These are phyloP conservation scores for Aspergillus fructus DNA, from an alignment of 2,329 filamentous ascomycete species.

Conservation along the genomic window DNA sequence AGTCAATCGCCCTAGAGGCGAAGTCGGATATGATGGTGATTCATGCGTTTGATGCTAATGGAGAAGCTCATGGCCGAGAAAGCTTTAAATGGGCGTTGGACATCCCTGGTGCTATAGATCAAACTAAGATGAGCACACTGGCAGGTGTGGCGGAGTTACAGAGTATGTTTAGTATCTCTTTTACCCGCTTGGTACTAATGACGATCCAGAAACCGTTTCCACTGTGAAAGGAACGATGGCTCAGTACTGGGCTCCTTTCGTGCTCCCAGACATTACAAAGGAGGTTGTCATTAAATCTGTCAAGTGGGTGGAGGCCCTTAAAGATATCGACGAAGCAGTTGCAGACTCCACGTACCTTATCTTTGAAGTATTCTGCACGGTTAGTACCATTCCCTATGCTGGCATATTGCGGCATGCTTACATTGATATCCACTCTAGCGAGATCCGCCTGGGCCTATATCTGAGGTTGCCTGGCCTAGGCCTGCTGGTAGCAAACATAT, in stretches of 20 bases:
- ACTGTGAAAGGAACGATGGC: conserved; percentile 13
- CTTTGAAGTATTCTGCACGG: conserved; percentile 9
- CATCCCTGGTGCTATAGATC: conserved; percentile 12
- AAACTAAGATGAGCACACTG: conserved; percentile 7
- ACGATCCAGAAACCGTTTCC: conserved; percentile 2
- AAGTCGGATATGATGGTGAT: conserved; percentile 11
- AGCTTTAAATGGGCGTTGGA: conserved; percentile 42
- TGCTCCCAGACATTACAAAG: conserved; percentile 1
- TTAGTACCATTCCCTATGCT: not conserved
- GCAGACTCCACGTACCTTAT: conserved; percentile 15
- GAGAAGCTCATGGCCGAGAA: conserved; percentile 50
- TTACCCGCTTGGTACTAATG: no score
- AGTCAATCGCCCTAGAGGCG: conserved; percentile 1
- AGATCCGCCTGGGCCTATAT: not conserved
- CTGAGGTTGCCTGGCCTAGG: conserved; percentile 10
- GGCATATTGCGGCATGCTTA: no score
- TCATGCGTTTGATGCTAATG: conserved; percentile 35
- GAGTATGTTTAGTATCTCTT: not conserved
- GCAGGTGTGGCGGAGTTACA: conserved; percentile 8
- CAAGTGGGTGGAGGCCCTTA: not conserved
- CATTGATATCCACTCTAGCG: no score
- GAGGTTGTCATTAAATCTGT: conserved; percentile 5
- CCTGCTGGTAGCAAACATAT: not conserved
- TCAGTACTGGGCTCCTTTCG: conserved; percentile 10
- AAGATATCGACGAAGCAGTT: not conserved